Evolutionary conservation across 1,284 basidiomycete species (phyloP).

Genomic region (Trametes sp.): DNA sequence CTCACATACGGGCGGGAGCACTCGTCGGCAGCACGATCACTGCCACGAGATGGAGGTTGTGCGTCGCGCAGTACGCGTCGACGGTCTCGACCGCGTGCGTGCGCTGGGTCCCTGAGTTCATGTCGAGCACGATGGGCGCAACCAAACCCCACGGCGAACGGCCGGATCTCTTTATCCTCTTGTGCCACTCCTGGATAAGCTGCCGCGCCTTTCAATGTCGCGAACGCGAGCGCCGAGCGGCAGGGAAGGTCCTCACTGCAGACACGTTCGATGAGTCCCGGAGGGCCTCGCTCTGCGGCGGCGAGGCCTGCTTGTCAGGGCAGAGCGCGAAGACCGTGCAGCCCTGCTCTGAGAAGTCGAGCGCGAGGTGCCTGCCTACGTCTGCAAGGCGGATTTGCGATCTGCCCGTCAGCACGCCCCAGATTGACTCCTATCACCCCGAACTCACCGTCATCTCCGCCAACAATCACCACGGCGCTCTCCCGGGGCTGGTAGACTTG

Average conservation of each 20-base stretch:
- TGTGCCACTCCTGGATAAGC: conserved; percentile 47
- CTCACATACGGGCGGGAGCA: conserved; percentile 21
- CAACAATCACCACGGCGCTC: conserved; percentile 42
- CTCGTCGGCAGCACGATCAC: conserved; percentile 36
- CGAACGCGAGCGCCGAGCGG: conserved; percentile 7
- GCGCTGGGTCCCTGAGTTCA: conserved; percentile 39
- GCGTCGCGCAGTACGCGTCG: conserved; percentile 41
- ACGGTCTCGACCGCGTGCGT: conserved; percentile 43
- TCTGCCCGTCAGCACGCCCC: conserved; percentile 13
- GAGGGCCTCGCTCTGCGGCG: neutral
- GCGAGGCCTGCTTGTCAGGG: conserved; percentile 30
- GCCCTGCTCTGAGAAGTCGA: conserved; percentile 44
- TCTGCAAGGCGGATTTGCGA: conserved; percentile 30
- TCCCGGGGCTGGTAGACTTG: conserved; percentile 34
- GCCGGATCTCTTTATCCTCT: conserved; percentile 41
- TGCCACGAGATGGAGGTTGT: conserved; percentile 42
- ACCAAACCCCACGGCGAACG: conserved; percentile 43
- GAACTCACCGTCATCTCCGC: conserved; percentile 41
- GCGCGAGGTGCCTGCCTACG: conserved; percentile 40
- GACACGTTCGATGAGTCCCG: conserved; percentile 35
- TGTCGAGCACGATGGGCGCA: conserved; percentile 44
- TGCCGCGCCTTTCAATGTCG: conserved; percentile 20
- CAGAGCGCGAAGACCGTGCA: conserved; percentile 46
- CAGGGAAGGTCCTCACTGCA: conserved; percentile 36
- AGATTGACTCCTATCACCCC: conserved; percentile 25